A percentile compares a stretch with the other conserved stretches of the same genome.
Conservation (phyloP, 1,284 basidiomycete species). For the Tylopilus orsonianus region DNA sequence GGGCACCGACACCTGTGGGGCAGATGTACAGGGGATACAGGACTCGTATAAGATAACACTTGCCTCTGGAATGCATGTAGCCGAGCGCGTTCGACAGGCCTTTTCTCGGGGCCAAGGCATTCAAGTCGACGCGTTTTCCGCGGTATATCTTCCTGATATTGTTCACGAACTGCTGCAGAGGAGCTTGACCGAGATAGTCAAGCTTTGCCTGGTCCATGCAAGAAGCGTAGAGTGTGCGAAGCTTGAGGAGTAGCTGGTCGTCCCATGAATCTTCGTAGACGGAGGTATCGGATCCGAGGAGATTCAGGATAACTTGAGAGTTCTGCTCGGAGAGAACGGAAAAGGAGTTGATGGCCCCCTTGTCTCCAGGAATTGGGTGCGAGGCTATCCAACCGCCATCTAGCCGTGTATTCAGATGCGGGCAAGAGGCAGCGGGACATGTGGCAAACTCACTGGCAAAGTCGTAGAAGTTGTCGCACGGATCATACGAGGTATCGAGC, state of each 20-base stretch:
- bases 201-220: constrained; percentile 77
- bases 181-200: constrained; percentile 62
- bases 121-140: constrained; percentile 45
- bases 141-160: constrained; percentile 57
- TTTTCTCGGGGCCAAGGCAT: constrained; percentile 36
- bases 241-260: constrained; percentile 70
- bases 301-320: constrained; percentile 59
- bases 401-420: constrained; percentile 29
- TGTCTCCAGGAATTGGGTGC: constrained; percentile 84
- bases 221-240: constrained; percentile 79
- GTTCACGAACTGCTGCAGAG: constrained; percentile 60
- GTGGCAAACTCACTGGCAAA: constrained; percentile 70
- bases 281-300: constrained; percentile 47
- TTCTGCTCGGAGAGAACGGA: constrained; percentile 63
- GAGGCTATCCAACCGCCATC: constrained; percentile 81
- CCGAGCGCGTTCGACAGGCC: constrained; percentile 80
- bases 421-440: constrained; percentile 1
- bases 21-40: constrained; percentile 1
- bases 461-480: constrained; percentile 94
- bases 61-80: constrained; percentile 85
- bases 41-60: constrained; percentile 13
- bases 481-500: constrained; percentile 82
- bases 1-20: constrained; percentile 63
- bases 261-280: constrained; percentile 48
- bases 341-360: constrained; percentile 67